A percentile compares a stretch with the other conserved stretches of the same genome.
phyloP scores from a whole-genome alignment of 1,284 basidiomycete genomes.

The Puccinia polysora region DNA sequence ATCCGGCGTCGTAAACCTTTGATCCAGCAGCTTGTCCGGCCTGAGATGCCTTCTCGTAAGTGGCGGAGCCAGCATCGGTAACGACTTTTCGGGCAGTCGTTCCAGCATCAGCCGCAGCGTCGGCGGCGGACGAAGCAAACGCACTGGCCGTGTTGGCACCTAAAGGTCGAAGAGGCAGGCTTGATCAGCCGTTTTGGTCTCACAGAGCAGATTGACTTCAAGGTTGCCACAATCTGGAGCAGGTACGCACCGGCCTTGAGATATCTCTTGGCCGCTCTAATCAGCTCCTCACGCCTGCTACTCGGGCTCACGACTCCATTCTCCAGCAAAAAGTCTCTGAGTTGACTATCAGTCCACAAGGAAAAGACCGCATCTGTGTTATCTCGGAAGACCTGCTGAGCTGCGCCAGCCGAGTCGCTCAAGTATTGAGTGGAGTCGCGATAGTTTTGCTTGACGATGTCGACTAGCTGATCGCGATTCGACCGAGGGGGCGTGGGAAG shows the following conservation, averaged over 20 bases:
- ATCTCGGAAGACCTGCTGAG: constrained; percentile 65
- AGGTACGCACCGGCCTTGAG: constrained; percentile 16
- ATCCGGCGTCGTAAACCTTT: constrained; percentile 3
- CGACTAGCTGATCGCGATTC: constrained; percentile 47
- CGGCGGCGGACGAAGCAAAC: constrained; percentile 12
- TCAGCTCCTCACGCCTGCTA: constrained; percentile 72
- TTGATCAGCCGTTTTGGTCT: neutral
- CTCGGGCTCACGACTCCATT: constrained; percentile 76
- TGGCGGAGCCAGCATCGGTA: neutral
- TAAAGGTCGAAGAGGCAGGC: constrained; percentile 16
- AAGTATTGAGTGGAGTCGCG: constrained; percentile 60
- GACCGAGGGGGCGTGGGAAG: constrained; percentile 17
- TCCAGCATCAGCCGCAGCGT: constrained; percentile 5
- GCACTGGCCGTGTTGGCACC: constrained; percentile 38
- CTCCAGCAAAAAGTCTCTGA: constrained; percentile 77
- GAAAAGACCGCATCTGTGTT: constrained; percentile 55
- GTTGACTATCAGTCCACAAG: constrained; percentile 71
- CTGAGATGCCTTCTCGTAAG: constrained; percentile 8
- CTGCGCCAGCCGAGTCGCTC: constrained; percentile 61
- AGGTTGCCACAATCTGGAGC: neutral
- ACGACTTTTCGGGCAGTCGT: neutral
- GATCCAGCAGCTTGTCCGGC: neutral
- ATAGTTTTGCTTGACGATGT: constrained; percentile 64
- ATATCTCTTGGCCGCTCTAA: constrained; percentile 55
- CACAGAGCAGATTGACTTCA: neutral